phyloP scores from a whole-genome alignment of 2,329 filamentous ascomycete species.

The Dothistroma septosporum region DNA sequence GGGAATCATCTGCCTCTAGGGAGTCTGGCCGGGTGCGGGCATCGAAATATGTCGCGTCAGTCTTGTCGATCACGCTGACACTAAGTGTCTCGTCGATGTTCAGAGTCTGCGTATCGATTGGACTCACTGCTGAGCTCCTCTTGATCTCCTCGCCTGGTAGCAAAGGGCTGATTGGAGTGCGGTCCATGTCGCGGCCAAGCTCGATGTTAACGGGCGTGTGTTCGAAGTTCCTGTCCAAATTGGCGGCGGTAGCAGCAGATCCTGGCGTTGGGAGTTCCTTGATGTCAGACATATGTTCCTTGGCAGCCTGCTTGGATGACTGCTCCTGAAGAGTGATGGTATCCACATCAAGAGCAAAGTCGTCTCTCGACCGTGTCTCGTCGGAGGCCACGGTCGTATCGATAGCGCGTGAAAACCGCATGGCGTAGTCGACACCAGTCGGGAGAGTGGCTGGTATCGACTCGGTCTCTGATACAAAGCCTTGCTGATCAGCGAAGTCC shows the following conservation, averaged over 20 bases:
- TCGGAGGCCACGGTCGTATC: conserved; percentile 29
- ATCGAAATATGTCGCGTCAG: conserved; percentile 6
- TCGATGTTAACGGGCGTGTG: conserved; percentile 9
- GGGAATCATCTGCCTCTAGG: conserved; percentile 15
- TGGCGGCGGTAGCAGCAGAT: not conserved
- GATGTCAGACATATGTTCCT: conserved; percentile 4
- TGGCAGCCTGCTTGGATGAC: conserved; percentile 15
- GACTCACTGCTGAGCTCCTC: conserved; percentile 34
- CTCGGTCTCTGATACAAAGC: conserved; percentile 20
- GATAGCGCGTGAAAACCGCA: conserved; percentile 31
- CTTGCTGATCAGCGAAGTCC: conserved; percentile 7
- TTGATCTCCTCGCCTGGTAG: conserved; percentile 29
- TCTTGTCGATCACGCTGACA: conserved; percentile 13
- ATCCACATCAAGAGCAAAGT: conserved; percentile 33
- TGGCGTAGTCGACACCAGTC: conserved; percentile 32
- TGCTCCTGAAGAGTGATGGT: conserved; percentile 34
- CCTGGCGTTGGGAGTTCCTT: conserved; percentile 9
- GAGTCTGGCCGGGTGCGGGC: conserved; percentile 4
- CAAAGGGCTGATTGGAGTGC: conserved; percentile 32
- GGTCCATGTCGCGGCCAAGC: conserved; percentile 10
- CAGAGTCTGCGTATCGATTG: conserved; percentile 30
- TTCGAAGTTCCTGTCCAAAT: conserved; percentile 9
- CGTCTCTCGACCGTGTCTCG: conserved; percentile 33
- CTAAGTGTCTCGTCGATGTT: conserved; percentile 30
- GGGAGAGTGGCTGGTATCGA: conserved; percentile 21